phyloP scores from a whole-genome alignment of 345 rosid genomes.

The Odontarrhena argentea region DNA sequence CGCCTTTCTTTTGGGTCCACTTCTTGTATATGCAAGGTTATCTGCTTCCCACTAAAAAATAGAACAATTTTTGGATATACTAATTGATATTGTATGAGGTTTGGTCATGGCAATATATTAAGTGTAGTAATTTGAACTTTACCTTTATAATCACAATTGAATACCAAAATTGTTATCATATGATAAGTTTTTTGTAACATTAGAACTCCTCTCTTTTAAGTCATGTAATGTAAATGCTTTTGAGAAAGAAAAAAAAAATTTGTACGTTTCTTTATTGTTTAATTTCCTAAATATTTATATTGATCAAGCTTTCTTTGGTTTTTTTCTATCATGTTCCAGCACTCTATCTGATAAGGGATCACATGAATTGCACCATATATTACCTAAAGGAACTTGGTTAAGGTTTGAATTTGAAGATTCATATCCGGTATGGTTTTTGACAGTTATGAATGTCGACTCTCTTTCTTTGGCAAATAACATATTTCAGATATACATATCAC shows the following conservation, averaged over 20 bases:
- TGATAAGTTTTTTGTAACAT: neutral
- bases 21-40: slow-evolving; percentile 74
- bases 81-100: too few species aligned
- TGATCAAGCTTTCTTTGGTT: slow-evolving; percentile 23
- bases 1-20: slow-evolving; percentile 82
- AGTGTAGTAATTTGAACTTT: too few species aligned
- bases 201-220: too few species aligned
- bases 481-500: too few species aligned
- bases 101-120: too few species aligned
- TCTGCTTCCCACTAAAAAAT: slow-evolving; percentile 31
- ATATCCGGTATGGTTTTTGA: slow-evolving; percentile 96
- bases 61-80: neutral
- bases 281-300: slow-evolving; percentile 15
- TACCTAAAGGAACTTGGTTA: slow-evolving; percentile 82
- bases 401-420: slow-evolving; percentile 81
- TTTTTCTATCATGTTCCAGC: slow-evolving; percentile 44
- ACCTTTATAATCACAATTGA: neutral
- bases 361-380: slow-evolving; percentile 46
- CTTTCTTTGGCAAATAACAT: too few species aligned
- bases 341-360: slow-evolving; percentile 52
- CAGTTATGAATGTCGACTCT: too few species aligned
- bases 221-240: neutral
- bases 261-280: too few species aligned
- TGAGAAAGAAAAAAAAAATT: too few species aligned
- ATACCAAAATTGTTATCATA: neutral